Evolutionary conservation across 2,329 filamentous ascomycete species (phyloP), one percentile per base, ranked within the genome.

Genomic region (Talaromyces sp.): DNA sequence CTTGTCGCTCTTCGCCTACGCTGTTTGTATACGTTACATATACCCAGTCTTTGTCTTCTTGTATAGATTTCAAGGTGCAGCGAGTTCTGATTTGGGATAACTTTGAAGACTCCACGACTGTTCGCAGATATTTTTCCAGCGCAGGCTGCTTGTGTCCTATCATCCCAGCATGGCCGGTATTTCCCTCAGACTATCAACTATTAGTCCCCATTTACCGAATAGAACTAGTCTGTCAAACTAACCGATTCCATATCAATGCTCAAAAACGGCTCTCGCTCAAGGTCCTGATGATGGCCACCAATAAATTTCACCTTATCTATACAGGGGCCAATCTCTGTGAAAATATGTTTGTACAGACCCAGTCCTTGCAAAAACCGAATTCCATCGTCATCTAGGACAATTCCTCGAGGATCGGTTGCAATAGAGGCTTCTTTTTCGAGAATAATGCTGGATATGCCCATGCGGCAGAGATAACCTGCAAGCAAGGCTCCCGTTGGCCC

Each of bases 361-460:
- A 71, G 27, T 2, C 67, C 69, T 53, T 75, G 72, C 1, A 73
- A 42, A 10, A 67, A 59, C 7, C 72, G 67, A 52, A 74, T 73
- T 0, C 72, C 72, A 51, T 74, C 73, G 50, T 75, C 71, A 40
- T 74, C 71, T 5, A 75, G 61, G 7, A 68, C 68, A n/a, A 74
- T 74, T 4, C 70, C 73, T 27, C 72, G 64, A 1, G 73, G 72
- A 57, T 75, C 73, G 2, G 69, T 70, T 1, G 68, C 72, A 14
- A 74, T 69, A n/a, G 68, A 68, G 33, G 55, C 31, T 30, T 72
- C 70, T 56, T 66, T 69, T 44, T 75, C 72, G 4, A 75, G 40
- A 1, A 73, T 66, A 8, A 74, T 61, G 56, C 73, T 69, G 2
- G 40, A 56, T 8, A 73, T 62, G 1, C 57, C 68, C 68, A 12